phyloP scores from a whole-genome alignment of 495 filamentous ascomycete genomes.

The Tuber aestivum region DNA sequence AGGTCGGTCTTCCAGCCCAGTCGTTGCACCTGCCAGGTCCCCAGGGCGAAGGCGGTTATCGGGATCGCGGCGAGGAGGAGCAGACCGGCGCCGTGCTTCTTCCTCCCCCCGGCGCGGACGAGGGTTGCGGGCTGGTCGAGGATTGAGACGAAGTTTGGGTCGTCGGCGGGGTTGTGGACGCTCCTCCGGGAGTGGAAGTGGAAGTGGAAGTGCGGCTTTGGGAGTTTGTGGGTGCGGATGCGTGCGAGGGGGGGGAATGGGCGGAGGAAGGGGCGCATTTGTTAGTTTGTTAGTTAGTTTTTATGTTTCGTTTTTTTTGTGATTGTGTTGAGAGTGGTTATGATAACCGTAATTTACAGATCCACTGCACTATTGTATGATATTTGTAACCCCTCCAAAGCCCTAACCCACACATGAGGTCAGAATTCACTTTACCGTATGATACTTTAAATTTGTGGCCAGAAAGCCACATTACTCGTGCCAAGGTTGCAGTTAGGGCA shows the following conservation, averaged over 20 bases:
- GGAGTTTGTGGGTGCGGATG: constrained; percentile 20
- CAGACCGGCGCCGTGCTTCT: constrained; percentile 72
- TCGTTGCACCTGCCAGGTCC: constrained; percentile 93
- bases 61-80: constrained; percentile 83
- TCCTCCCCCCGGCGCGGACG: constrained; percentile 58
- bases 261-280: constrained; percentile 25
- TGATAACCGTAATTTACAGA: not conserved
- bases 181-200: constrained; percentile 1
- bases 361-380: too few species aligned
- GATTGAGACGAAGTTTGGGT: constrained; percentile 68
- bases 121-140: constrained; percentile 77
- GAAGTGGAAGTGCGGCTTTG: constrained; percentile 10
- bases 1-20: constrained; percentile 89
- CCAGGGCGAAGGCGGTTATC: constrained; percentile 79
- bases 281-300: too few species aligned
- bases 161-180: constrained; percentile 50
- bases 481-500: too few species aligned
- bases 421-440: not conserved
- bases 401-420: not conserved
- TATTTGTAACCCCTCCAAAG: not conserved
- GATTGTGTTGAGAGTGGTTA: not conserved
- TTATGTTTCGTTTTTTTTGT: too few species aligned
- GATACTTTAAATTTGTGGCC: too few species aligned
- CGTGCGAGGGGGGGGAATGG: constrained; percentile 37
- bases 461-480: not conserved